Conservation (phyloP, 2,329 filamentous ascomycete species). For the Ophiostoma himal-ulmi region DNA sequence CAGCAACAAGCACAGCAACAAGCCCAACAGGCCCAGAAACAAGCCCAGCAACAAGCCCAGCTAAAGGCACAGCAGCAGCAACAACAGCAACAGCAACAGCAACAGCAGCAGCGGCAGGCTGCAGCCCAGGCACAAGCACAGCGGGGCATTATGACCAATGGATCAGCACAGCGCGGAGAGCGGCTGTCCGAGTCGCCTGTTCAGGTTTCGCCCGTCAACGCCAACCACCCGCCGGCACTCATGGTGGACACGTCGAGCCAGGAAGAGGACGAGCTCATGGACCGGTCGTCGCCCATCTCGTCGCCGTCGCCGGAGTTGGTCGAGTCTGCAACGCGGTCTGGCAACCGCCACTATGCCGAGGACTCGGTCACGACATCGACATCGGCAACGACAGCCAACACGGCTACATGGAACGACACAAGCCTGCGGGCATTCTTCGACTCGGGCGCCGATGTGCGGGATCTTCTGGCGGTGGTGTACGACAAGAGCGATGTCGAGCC, state of each 20-base stretch:
- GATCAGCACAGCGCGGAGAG: conserved; percentile 30
- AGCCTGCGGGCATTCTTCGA: conserved; percentile 86
- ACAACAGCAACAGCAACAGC: conserved; percentile 34
- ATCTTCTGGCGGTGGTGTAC: conserved; percentile 85
- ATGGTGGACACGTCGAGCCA: conserved; percentile 66
- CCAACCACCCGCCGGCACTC: conserved; percentile 57
- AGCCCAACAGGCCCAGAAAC: conserved; percentile 27
- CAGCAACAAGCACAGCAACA: conserved; percentile 29
- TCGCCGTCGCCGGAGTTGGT: conserved; percentile 59
- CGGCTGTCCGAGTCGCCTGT: conserved; percentile 63
- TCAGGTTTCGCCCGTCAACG: conserved; percentile 51
- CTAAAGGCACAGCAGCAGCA: conserved; percentile 33
- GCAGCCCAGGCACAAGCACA: neutral
- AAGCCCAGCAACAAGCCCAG: conserved; percentile 40
- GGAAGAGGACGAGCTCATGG: conserved; percentile 44
- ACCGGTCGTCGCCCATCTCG: conserved; percentile 55
- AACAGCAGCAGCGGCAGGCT: conserved; percentile 20
- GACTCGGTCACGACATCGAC: conserved; percentile 50
- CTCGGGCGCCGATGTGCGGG: conserved; percentile 78
- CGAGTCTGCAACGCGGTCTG: conserved; percentile 41
- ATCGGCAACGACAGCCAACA: conserved; percentile 40
- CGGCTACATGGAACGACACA: conserved; percentile 75
- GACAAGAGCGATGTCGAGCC: conserved; percentile 81
- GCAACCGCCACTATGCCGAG: conserved; percentile 38
- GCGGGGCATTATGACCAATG: conserved; percentile 29